Conservation (phyloP, 192 early-diverging fungal genomes). For the Irineochytrium annulatum region DNA sequence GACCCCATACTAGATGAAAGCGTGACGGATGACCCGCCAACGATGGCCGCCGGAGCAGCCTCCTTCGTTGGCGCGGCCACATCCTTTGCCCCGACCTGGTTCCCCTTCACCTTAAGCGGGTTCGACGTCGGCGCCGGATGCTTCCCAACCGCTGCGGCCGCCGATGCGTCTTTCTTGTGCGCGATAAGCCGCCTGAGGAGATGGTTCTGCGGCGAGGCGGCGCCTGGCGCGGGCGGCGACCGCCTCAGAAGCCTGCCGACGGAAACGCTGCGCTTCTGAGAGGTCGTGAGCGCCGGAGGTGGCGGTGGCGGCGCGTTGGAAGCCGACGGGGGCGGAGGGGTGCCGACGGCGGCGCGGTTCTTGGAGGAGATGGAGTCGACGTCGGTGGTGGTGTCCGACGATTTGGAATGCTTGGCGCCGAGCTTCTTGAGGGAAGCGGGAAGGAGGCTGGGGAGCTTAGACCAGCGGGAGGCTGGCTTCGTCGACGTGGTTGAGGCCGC, state of each 20-base stretch:
- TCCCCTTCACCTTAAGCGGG: not conserved
- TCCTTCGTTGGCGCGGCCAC: not conserved
- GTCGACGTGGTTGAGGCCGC: not conserved
- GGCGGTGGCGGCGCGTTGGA: not conserved
- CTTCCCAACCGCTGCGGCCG: not conserved
- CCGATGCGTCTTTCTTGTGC: not conserved
- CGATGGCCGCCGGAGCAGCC: not conserved
- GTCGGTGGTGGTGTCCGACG: not conserved
- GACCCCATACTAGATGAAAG: not conserved
- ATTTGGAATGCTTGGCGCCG: not conserved
- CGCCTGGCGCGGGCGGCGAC: not conserved
- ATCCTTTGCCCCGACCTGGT: not conserved
- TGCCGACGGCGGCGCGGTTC: not conserved
- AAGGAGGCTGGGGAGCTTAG: not conserved
- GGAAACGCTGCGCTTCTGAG: not conserved
- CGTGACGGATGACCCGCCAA: not conserved
- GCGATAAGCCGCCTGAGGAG: not conserved
- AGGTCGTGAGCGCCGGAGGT: not conserved
- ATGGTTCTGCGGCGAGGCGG: not conserved
- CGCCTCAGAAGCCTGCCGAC: not conserved
- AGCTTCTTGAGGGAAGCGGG: not conserved
- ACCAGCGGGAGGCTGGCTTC: not conserved
- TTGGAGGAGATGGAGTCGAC: not conserved
- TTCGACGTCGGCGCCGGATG: not conserved
- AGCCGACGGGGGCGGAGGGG: not conserved